A percentile compares a stretch with the other conserved stretches of the same genome.
phyloP scores from a whole-genome alignment of 176 grass and related monocot species.

The Calamus simplicifolius region DNA sequence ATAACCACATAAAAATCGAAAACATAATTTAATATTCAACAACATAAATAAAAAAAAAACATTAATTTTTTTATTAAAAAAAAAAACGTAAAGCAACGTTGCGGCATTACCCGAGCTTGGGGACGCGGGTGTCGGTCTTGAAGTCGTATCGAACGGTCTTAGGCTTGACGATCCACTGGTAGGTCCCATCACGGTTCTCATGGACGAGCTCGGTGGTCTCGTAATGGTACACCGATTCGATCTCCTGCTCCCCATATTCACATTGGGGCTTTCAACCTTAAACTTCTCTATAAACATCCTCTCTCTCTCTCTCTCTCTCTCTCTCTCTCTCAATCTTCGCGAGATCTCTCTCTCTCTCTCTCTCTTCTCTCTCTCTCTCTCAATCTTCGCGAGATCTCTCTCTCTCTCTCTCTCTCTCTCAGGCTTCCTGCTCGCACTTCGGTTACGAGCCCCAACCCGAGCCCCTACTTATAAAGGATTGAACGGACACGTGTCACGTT shows the following conservation, averaged over 20 bases:
- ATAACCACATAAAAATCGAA: too few relatives aligned
- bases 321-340: too few relatives aligned
- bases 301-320: conserved; percentile 3
- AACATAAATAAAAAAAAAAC: neutral
- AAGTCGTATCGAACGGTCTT: conserved; percentile 81
- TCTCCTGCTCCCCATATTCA: conserved; percentile 60
- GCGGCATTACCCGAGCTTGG: conserved; percentile 68
- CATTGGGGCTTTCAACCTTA: conserved; percentile 84
- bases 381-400: too few relatives aligned
- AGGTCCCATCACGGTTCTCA: conserved; percentile 63
- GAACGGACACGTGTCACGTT: neutral
- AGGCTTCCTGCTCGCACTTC: neutral
- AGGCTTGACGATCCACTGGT: conserved; percentile 70
- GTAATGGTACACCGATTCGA: conserved; percentile 88
- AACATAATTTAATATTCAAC: too few relatives aligned
- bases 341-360: too few relatives aligned
- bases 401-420: neutral
- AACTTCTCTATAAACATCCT: conserved; percentile 93
- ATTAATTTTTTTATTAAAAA: neutral
- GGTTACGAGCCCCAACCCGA: neutral
- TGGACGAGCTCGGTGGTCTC: conserved; percentile 95
- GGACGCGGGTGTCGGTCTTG: conserved; percentile 67
- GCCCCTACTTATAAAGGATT: conserved; percentile 17
- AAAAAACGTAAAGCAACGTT: neutral
- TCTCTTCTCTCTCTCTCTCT: neutral